A percentile compares a stretch with the other conserved stretches of the same genome.
These are phyloP conservation scores for Puya raimondii DNA, from an alignment of 176 grass and related monocot genomes.

Conservation along the genomic window DNA sequence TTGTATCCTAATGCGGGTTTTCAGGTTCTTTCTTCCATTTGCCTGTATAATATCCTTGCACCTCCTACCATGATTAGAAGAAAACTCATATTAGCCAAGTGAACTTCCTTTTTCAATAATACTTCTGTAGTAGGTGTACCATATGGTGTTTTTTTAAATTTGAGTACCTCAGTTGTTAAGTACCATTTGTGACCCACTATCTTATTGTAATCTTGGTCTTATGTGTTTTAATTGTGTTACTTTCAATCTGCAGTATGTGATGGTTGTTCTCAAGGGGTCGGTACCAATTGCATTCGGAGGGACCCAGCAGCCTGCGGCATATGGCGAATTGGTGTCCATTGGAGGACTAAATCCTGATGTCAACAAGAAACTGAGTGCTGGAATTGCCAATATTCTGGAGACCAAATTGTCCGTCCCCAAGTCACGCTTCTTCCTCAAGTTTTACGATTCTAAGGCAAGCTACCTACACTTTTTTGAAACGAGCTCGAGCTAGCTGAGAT, in stretches of 20 bases:
- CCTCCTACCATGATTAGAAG: too few species aligned
- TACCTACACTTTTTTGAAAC: background rate
- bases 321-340: slow-evolving; percentile 68
- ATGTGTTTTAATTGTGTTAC: slow-evolving; percentile 3
- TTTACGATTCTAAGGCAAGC: slow-evolving; percentile 66
- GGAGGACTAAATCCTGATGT: slow-evolving; percentile 58
- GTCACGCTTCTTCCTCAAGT: slow-evolving; percentile 77
- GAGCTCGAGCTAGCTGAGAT: too few species aligned
- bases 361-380: slow-evolving; percentile 78
- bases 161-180: background rate
- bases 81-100: too few species aligned
- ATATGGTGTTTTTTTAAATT: too few species aligned
- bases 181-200: background rate
- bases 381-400: slow-evolving; percentile 53
- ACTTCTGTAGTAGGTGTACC: too few species aligned
- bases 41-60: too few species aligned
- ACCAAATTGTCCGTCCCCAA: slow-evolving; percentile 62
- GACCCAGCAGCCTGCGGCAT: slow-evolving; percentile 67
- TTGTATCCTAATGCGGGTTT: too few species aligned
- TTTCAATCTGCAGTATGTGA: slow-evolving; percentile 58
- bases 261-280: slow-evolving; percentile 79
- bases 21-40: too few species aligned
- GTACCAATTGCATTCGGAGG: slow-evolving; percentile 81
- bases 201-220: background rate
- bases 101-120: too few species aligned